A percentile compares a stretch with the other conserved stretches of the same genome.
phyloP scores from a whole-genome alignment of 1,284 basidiomycete species.

The Naganishia albida region DNA sequence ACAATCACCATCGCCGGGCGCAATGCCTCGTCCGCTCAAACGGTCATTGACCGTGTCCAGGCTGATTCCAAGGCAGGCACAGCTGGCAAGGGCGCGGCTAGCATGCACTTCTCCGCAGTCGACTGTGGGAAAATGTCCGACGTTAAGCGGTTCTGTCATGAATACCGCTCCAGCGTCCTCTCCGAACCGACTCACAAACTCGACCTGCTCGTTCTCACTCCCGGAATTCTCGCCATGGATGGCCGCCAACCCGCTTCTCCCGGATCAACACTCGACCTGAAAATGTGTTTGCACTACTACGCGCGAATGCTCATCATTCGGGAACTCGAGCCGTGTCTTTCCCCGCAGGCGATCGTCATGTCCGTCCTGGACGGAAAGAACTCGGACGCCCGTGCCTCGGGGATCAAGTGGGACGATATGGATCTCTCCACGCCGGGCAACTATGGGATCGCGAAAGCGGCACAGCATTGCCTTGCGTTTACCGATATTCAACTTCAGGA shows the following conservation, averaged over 20 bases:
- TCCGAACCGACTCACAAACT: constrained; percentile 17
- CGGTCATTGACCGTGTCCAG: constrained; percentile 5
- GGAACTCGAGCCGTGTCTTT: constrained; percentile 28
- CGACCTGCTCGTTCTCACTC: constrained; percentile 30
- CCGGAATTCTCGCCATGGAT: constrained; percentile 32
- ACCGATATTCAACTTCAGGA: constrained; percentile 33
- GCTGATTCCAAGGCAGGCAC: background rate
- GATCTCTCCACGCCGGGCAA: constrained; percentile 27
- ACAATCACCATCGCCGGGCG: constrained; percentile 32
- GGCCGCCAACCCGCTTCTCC: constrained; percentile 30
- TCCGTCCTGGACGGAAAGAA: constrained; percentile 34
- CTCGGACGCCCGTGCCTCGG: constrained; percentile 12
- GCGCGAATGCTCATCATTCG: constrained; percentile 35
- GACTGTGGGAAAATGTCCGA: constrained; percentile 31
- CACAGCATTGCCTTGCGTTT: constrained; percentile 31
- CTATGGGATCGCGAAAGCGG: constrained; percentile 28
- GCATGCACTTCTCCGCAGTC: constrained; percentile 23
- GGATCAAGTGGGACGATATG: constrained; percentile 33
- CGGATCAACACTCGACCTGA: constrained; percentile 29
- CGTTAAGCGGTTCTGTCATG: constrained; percentile 34
- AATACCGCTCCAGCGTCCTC: constrained; percentile 9
- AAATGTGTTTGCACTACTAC: constrained; percentile 36
- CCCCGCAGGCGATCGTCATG: constrained; percentile 32
- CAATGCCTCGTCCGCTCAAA: constrained; percentile 24
- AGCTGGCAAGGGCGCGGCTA: background rate